A percentile compares a stretch with the other conserved stretches of the same genome.
phyloP scores from a whole-genome alignment of 768 basidiomycete genomes.

The Tricholoma furcatifolium region DNA sequence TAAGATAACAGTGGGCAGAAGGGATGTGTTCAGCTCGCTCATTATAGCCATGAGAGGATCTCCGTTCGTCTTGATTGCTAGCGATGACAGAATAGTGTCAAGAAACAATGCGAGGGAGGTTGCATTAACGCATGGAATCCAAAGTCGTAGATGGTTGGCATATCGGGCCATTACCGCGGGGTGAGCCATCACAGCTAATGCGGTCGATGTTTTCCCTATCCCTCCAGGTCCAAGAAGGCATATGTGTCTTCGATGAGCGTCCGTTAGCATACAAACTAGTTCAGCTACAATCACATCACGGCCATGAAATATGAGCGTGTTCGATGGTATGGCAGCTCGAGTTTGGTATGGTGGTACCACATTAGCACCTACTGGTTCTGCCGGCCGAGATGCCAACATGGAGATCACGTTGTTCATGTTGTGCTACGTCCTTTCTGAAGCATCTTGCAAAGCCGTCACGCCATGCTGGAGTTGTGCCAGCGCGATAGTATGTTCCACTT shows the following conservation, averaged over 20 bases:
- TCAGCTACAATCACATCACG: slow-evolving; percentile 19
- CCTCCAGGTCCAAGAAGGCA: slow-evolving; percentile 30
- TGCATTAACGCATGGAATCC: slow-evolving; percentile 32
- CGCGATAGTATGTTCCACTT: neutral
- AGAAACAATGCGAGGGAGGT: slow-evolving; percentile 21
- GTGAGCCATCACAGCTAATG: slow-evolving; percentile 30
- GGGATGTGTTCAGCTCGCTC: slow-evolving; percentile 19
- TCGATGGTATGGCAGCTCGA: slow-evolving; percentile 4
- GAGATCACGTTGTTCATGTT: slow-evolving; percentile 8
- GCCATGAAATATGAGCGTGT: slow-evolving; percentile 17
- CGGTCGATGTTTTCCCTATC: slow-evolving; percentile 37
- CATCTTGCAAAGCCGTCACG: slow-evolving; percentile 1
- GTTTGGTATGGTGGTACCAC: neutral
- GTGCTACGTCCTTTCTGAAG: neutral
- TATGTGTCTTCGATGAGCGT: slow-evolving; percentile 9
- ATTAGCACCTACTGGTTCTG: neutral
- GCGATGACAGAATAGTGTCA: slow-evolving; percentile 17
- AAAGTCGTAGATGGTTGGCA: slow-evolving; percentile 19
- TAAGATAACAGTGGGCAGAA: slow-evolving; percentile 26
- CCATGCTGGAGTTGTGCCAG: slow-evolving; percentile 1
- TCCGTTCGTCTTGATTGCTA: slow-evolving; percentile 19
- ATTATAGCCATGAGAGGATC: slow-evolving; percentile 20
- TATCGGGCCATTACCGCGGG: slow-evolving; percentile 18
- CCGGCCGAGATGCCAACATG: neutral
- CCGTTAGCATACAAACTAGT: slow-evolving; percentile 8